Base-by-base conservation (phyloP, 441 rosid genomes). In the Metrosideros polymorpha region DNA sequence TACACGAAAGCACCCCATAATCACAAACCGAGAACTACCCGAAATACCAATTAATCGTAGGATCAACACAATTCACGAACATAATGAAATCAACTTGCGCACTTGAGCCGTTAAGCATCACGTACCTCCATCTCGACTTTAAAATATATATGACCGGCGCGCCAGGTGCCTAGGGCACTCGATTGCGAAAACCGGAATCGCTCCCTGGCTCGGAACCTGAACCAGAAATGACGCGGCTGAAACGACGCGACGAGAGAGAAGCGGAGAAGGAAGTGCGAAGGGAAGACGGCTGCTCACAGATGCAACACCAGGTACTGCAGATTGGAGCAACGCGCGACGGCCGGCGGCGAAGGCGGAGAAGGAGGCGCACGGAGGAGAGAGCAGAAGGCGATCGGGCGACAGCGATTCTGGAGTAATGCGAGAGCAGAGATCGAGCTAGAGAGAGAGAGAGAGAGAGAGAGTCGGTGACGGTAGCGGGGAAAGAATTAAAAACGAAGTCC, bases 1-100 rank as follows among this genome's bases (percentile, higher is more conserved):
- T 89, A 89, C 79, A 92, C 87, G 18, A 92, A 85, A 85, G 91
- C 93, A 59, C n/a, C 86, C 86, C 85, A 66, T 39, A 47, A 86
- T 25, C 53, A 27, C 45, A 79, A 84, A 53, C 29, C 12, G 82
- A 42, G 82, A 25, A 42, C 29, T 75, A 12, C 29, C 27, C 49
- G 18, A 24, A 24, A 39, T 12, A 66, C 45, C 77, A 66, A 9
- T 35, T 35, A 27, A 35, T 75, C 49, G 1, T 42, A 24, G 29
- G 82, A 75, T 75, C 7, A 39, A 75, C 82, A 39, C 17, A 57
- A 57, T 6, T 49, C 22, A 17, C 19, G 4, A 61, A 57, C 52
- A 85, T 13, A 53, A 66, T 43, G 49, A 2, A 75, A 39, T 75
- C 82, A 6, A 75, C 82, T 12, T 12, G 2, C 0, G 29, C 82